phyloP scores from a whole-genome alignment of 441 rosid genomes.

The Adansonia madagascariensis region DNA sequence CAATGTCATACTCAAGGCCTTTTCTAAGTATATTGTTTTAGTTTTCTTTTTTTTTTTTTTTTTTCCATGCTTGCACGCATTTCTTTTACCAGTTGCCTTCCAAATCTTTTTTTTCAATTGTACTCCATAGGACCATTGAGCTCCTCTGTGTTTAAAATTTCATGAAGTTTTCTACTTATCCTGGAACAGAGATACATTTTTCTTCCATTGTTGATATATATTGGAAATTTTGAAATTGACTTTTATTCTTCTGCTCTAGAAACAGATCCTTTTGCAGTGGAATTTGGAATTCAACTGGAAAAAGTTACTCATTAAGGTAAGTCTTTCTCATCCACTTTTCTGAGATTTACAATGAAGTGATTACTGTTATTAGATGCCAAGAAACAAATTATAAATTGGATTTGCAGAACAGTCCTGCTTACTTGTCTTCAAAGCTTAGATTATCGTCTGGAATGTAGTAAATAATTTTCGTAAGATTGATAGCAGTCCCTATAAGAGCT shows the following conservation, averaged over 20 bases:
- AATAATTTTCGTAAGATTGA: neutral
- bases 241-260: neutral
- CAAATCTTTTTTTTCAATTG: neutral
- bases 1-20: neutral
- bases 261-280: neutral
- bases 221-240: neutral
- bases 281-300: neutral
- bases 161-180: neutral
- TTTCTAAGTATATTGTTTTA: neutral
- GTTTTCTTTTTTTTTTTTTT: neutral
- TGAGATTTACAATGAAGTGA: neutral
- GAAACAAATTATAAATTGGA: neutral
- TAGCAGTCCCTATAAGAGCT: neutral
- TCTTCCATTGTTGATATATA: neutral
- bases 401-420: neutral
- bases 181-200: neutral
- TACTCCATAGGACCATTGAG: neutral
- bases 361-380: neutral
- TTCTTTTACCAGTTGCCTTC: slow-evolving; percentile 3
- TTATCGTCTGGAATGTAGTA: neutral
- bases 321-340: neutral
- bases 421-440: neutral
- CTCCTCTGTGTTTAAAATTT: neutral
- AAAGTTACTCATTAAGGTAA: neutral
- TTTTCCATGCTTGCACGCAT: neutral